A percentile compares a stretch with the other conserved stretches of the same genome.
These are phyloP conservation scores for Plectranthus barbatus DNA, from an alignment of 257 asterid genomes.

Conservation along the genomic window DNA sequence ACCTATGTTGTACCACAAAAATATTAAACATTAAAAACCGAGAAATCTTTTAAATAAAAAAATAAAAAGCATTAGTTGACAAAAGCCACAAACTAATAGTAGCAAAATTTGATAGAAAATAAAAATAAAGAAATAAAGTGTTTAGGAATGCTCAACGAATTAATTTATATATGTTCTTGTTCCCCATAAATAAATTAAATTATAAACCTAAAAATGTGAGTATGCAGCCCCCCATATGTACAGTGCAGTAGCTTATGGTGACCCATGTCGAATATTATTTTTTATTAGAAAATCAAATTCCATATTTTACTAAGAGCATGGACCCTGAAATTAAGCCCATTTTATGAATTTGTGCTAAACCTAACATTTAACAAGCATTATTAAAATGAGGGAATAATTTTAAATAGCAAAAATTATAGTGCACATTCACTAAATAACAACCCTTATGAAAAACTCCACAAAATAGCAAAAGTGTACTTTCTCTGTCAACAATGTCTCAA, in stretches of 20 bases:
- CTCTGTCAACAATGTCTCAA: too few relatives aligned
- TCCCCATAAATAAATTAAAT: slow-evolving; percentile 24
- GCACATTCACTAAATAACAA: too few relatives aligned
- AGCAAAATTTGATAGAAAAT: not conserved
- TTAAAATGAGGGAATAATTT: too few relatives aligned
- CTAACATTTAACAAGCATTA: slow-evolving; percentile 6
- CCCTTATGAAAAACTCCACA: too few relatives aligned
- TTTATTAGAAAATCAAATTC: not conserved
- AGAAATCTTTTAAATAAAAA: too few relatives aligned
- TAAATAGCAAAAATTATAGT: too few relatives aligned
- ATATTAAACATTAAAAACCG: not conserved
- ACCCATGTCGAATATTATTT: slow-evolving; percentile 25
- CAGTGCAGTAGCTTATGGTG: slow-evolving; percentile 10
- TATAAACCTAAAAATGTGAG: not conserved
- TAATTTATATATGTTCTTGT: slow-evolving; percentile 13
- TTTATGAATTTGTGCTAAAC: slow-evolving; percentile 23
- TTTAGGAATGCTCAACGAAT: slow-evolving; percentile 23
- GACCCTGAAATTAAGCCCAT: slow-evolving; percentile 41
- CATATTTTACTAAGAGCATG: slow-evolving; percentile 10
- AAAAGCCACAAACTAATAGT: not conserved
- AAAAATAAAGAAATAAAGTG: not conserved
- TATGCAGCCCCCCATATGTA: not conserved
- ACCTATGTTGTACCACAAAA: not conserved
- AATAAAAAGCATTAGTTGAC: not conserved
- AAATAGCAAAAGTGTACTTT: too few relatives aligned